Evolutionary conservation across 129 eudicot species (phyloP), one percentile per base, ranked within the genome.

Genomic region (Pseudognaphalium luteoalbum): DNA sequence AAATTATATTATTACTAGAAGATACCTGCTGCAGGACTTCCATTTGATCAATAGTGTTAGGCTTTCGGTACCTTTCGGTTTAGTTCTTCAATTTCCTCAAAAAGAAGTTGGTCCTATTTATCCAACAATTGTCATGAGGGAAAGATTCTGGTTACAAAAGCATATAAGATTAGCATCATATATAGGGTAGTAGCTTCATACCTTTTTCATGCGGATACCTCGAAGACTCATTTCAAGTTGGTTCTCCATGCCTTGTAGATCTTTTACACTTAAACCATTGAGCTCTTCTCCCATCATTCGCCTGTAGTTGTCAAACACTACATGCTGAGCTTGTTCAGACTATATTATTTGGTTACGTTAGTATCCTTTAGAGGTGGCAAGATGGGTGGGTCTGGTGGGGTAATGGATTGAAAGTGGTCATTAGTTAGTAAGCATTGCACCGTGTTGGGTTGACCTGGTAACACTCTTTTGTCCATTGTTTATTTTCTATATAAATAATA

Each of bases 231-330:
- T 87, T 79, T 91, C 97, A 42, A 91, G 83, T 83, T 87, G 90
- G 84, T 59, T 85, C 77, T 91, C 97, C 81, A 91, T 39, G 73
- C 87, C 83, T 62, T 91, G 92, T 76, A 91, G 83, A 28, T 89
- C 97, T 82, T 85, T 91, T 77, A 89, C 87, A 85, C 72, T 82
- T 70, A 91, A 85, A 66, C 92, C 95, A 51, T 90, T 76, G 42
- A 91, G 90, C 76, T 88, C 97, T 82, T 91, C 92, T 61, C 96
- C 97, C 90, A 85, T 85, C 82, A 93, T 85, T 78, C 84, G 79
- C 87, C 98, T 86, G 47, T 39, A 39, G 47, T 39, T 39, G 47
- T 39, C 47, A 39, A 39, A 39, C 14, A 39, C 47, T 39, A 39
- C 47, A 39, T 9, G 3, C 9, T 39, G 47, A 39, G 47, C 14